Percentiles rank a stretch among this genome's conserved stretches.
Conservation (phyloP, 352 stramenopile species). For the Phytophthora cajani region DNA sequence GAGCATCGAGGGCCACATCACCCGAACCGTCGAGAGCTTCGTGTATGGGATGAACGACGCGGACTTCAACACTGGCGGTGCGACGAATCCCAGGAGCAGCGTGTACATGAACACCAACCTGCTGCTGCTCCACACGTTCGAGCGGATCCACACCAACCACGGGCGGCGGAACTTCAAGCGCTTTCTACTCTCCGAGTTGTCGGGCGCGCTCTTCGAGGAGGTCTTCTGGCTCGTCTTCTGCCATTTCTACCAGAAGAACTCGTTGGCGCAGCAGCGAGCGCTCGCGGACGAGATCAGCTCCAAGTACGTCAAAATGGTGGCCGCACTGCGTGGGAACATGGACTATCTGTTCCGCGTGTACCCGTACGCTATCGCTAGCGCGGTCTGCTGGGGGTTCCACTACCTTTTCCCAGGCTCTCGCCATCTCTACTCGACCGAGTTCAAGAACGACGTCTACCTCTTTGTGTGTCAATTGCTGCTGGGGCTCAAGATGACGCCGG, state of each 20-base stretch:
- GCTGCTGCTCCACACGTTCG: conserved; percentile 84
- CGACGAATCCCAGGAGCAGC: conserved; percentile 19
- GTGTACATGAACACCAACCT: conserved; percentile 82
- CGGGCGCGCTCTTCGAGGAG: conserved; percentile 84
- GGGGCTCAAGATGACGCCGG: conserved; percentile 66
- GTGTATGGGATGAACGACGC: conserved; percentile 40
- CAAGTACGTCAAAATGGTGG: conserved; percentile 86
- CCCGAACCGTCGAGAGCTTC: conserved; percentile 82
- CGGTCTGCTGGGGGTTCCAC: conserved; percentile 85
- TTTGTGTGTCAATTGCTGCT: conserved; percentile 80
- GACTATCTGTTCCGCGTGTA: conserved; percentile 92
- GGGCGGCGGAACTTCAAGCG: conserved; percentile 86
- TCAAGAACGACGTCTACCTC: conserved; percentile 84
- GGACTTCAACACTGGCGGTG: neutral
- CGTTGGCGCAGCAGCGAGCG: conserved; percentile 60
- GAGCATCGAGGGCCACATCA: conserved; percentile 90
- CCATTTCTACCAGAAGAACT: conserved; percentile 89
- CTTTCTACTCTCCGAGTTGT: conserved; percentile 81
- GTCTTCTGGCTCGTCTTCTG: conserved; percentile 91
- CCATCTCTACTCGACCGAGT: conserved; percentile 82
- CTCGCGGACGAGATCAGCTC: conserved; percentile 75
- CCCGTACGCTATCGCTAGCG: conserved; percentile 83
- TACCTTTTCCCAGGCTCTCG: conserved; percentile 89
- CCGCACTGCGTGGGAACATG: conserved; percentile 68
- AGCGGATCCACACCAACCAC: conserved; percentile 78